Evolutionary conservation across 2,329 filamentous ascomycete species (phyloP).

Genomic region (Fusarium stilboides): DNA sequence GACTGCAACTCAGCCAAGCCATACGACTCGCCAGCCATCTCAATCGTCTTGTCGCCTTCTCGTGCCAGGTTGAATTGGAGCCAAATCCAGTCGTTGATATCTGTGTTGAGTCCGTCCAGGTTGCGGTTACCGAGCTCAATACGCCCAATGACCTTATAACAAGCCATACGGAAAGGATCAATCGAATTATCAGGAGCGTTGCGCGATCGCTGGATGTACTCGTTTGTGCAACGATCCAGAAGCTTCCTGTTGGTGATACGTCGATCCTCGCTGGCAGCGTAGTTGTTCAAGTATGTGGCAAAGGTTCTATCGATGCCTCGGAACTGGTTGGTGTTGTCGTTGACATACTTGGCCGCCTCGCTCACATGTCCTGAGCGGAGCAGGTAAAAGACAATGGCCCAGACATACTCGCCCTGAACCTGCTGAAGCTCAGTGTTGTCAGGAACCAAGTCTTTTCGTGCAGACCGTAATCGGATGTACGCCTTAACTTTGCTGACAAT

Average conservation of each 20-base stretch:
- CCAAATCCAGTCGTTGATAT: constrained; percentile 81
- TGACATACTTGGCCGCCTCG: constrained; percentile 90
- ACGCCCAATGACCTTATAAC: constrained; percentile 96
- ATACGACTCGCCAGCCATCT: constrained; percentile 77
- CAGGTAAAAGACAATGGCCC: constrained; percentile 95
- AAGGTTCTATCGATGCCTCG: constrained; percentile 93
- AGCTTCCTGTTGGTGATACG: constrained; percentile 80
- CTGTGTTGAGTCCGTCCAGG: constrained; percentile 73
- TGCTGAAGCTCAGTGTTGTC: constrained; percentile 86
- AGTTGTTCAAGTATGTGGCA: constrained; percentile 87
- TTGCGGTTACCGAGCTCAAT: constrained; percentile 77
- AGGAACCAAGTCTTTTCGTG: constrained; percentile 85
- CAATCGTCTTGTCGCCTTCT: constrained; percentile 74
- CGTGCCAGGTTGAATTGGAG: constrained; percentile 79
- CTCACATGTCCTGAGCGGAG: constrained; percentile 86
- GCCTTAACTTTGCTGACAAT: constrained; percentile 92
- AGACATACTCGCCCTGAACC: constrained; percentile 86
- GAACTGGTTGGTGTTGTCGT: constrained; percentile 84
- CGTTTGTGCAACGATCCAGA: constrained; percentile 89
- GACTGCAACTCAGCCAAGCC: constrained; percentile 79
- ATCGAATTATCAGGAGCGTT: constrained; percentile 89
- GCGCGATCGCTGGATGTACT: constrained; percentile 87
- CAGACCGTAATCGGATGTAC: constrained; percentile 86
- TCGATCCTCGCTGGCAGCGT: constrained; percentile 82
- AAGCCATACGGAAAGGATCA: constrained; percentile 96